These are phyloP conservation scores for Stereum hirsutum DNA, from an alignment of 1,284 basidiomycete genomes.

Conservation along the genomic window DNA sequence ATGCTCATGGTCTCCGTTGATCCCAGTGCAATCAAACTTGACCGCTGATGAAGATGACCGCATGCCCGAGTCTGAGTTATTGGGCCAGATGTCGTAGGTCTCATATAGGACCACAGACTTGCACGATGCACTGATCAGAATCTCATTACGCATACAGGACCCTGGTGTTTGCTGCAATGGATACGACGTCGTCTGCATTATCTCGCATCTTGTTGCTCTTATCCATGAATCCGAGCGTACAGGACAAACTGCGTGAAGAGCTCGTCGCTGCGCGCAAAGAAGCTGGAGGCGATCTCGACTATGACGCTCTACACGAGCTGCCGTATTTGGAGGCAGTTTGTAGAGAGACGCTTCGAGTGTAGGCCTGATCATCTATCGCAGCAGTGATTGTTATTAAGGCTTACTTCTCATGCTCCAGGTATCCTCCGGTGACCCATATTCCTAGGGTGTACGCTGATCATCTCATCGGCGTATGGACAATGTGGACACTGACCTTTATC, in stretches of 20 bases:
- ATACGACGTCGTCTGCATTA: constrained; percentile 7
- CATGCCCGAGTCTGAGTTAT: constrained; percentile 4
- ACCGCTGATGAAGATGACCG: constrained; percentile 8
- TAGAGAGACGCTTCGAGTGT: constrained; percentile 18
- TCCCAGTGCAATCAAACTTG: constrained; percentile 9
- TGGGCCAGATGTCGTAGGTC: constrained; percentile 11
- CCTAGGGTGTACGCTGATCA: not conserved
- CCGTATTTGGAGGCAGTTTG: constrained; percentile 17
- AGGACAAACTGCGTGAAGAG: not conserved
- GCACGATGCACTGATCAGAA: not conserved
- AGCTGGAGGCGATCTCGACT: constrained; percentile 2
- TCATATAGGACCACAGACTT: not conserved
- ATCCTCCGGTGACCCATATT: constrained; percentile 1
- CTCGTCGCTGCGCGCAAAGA: not conserved
- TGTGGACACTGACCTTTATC: not conserved
- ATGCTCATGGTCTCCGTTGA: too few relatives aligned
- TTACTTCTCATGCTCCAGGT: constrained; percentile 1
- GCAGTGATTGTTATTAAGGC: not conserved
- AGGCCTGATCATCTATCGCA: not conserved
- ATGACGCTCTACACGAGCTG: constrained; percentile 9
- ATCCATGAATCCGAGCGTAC: not conserved
- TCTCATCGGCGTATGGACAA: not conserved
- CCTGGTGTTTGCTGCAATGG: constrained; percentile 6
- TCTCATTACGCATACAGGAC: constrained; percentile 1
- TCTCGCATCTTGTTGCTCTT: constrained; percentile 7